These are phyloP conservation scores for Rubia peregrina DNA, from an alignment of 305 asterid species.

Conservation along the genomic window DNA sequence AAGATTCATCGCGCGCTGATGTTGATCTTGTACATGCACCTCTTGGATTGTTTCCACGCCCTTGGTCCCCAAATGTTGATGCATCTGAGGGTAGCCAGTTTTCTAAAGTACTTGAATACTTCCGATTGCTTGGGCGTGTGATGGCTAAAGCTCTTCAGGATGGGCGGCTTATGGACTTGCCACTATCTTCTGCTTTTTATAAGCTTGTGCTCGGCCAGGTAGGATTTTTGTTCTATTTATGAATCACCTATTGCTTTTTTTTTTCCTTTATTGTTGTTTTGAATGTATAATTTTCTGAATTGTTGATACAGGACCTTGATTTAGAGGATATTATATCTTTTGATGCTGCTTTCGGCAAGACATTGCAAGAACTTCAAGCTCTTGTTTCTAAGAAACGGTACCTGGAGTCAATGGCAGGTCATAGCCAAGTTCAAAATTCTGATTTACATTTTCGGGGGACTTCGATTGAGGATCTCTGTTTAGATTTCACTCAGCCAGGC, in stretches of 20 bases:
- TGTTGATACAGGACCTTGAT: slow-evolving; percentile 73
- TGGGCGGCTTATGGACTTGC: slow-evolving; percentile 94
- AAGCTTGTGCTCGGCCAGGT: slow-evolving; percentile 86
- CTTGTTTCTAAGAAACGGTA: slow-evolving; percentile 61
- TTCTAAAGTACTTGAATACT: slow-evolving; percentile 59
- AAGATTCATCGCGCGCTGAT: slow-evolving; percentile 23
- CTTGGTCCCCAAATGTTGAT: slow-evolving; percentile 73
- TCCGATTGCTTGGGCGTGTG: slow-evolving; percentile 83
- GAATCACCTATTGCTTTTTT: neutral
- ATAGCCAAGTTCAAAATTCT: slow-evolving; percentile 25
- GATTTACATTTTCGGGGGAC: slow-evolving; percentile 69
- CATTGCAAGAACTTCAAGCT: slow-evolving; percentile 89
- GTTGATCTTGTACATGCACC: slow-evolving; percentile 63
- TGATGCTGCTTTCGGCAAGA: slow-evolving; percentile 73
- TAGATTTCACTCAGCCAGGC: slow-evolving; percentile 96
- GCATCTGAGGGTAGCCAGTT: slow-evolving; percentile 58
- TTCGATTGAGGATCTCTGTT: slow-evolving; percentile 74
- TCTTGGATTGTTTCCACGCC: slow-evolving; percentile 93
- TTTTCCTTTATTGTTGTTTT: neutral
- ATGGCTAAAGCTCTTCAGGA: slow-evolving; percentile 99
- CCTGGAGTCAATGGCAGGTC: slow-evolving; percentile 56
- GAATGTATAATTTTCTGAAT: slow-evolving; percentile 8
- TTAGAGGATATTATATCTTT: slow-evolving; percentile 76
- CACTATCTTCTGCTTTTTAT: slow-evolving; percentile 81
- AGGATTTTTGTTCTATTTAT: slow-evolving; percentile 17